Percentiles rank a stretch among this genome's conserved stretches.
Conservation (phyloP, 2,329 filamentous ascomycete genomes). For the Ampelomyces quisqualis region DNA sequence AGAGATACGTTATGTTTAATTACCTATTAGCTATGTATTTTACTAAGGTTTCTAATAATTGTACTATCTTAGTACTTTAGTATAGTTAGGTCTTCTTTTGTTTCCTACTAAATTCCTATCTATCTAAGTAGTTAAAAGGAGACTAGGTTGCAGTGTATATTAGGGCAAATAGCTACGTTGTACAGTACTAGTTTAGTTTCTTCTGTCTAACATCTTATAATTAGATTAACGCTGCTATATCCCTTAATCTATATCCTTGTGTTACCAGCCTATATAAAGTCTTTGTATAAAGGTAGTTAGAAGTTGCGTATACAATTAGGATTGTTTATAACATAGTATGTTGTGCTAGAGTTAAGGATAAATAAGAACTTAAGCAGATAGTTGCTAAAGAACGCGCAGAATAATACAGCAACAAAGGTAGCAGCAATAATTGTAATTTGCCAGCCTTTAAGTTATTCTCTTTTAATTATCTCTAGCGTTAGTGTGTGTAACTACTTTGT, state of each 20-base stretch:
- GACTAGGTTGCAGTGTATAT: constrained; percentile 5
- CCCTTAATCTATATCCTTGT: constrained; percentile 2
- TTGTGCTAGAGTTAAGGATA: constrained; percentile 2
- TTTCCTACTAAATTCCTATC: constrained; percentile 4
- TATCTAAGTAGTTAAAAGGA: constrained; percentile 1
- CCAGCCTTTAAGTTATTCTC: neutral
- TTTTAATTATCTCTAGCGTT: neutral
- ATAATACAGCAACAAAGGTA: neutral
- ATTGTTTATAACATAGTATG: constrained; percentile 4
- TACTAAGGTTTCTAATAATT: neutral
- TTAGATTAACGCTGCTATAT: constrained; percentile 2
- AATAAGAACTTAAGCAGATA: constrained; percentile 3
- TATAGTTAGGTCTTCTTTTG: neutral
- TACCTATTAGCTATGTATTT: constrained; percentile 3
- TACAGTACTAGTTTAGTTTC: constrained; percentile 1
- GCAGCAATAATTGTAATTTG: neutral
- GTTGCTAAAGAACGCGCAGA: neutral
- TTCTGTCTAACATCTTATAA: neutral
- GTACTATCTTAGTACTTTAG: neutral
- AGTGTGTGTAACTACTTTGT: neutral
- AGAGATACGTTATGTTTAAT: constrained; percentile 1
- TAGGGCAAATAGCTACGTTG: constrained; percentile 1
- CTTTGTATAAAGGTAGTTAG: neutral
- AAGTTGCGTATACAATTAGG: neutral
- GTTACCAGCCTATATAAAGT: constrained; percentile 1